Evolutionary conservation across 192 early-diverging fungal genomes (phyloP).

Genomic region (Linnemannia elongata): DNA sequence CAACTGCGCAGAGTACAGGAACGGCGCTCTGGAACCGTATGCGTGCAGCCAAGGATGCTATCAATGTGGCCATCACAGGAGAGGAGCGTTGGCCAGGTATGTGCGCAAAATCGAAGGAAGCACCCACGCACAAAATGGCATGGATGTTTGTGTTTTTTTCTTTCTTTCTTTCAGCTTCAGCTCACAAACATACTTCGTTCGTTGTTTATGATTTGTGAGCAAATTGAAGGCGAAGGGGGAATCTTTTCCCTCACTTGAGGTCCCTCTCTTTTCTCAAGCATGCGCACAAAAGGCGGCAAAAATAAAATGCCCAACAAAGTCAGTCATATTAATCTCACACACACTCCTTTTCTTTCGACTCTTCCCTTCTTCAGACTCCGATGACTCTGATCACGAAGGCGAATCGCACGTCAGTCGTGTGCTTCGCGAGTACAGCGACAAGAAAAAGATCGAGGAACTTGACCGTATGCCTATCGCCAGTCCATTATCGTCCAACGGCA

Average conservation of each 20-base stretch:
- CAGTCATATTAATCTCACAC: conserved; percentile 1
- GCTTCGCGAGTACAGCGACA: conserved; percentile 30
- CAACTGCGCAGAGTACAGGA: conserved; percentile 33
- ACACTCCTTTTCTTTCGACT: not conserved
- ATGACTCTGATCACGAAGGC: conserved; percentile 47
- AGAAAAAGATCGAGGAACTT: conserved; percentile 21
- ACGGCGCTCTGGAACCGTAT: conserved; percentile 33
- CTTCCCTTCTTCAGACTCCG: conserved; percentile 26
- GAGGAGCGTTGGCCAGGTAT: conserved; percentile 56
- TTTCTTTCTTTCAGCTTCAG: not conserved
- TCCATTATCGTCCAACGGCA: not conserved
- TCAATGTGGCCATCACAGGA: conserved; percentile 51
- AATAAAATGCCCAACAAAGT: not conserved
- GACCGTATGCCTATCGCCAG: conserved; percentile 20
- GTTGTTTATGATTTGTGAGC: conserved; percentile 2
- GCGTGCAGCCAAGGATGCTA: conserved; percentile 50
- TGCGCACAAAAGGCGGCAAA: not conserved
- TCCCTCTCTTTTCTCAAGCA: not conserved
- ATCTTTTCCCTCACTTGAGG: not conserved
- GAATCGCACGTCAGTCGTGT: conserved; percentile 48
- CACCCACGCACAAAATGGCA: not conserved
- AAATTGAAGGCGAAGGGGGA: not conserved
- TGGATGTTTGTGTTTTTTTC: not conserved
- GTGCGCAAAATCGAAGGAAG: not conserved
- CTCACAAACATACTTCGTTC: not conserved